A percentile compares a stretch with the other conserved stretches of the same genome.
These are phyloP conservation scores for Cantharellus anzutake DNA, from an alignment of 768 basidiomycete genomes.

Conservation along the genomic window DNA sequence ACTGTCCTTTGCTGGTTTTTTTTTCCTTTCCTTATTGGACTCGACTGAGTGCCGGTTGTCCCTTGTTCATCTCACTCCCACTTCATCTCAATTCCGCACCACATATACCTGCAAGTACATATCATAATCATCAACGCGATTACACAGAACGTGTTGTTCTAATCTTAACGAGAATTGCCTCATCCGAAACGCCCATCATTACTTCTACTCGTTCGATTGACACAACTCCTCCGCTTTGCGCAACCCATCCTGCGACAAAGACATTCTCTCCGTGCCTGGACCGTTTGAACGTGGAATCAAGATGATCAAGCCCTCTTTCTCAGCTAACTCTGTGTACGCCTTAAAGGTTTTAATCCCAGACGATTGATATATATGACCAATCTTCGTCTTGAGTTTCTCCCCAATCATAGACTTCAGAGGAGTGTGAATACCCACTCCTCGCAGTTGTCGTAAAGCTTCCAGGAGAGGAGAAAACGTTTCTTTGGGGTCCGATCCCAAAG, in stretches of 20 bases:
- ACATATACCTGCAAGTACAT: too few species aligned
- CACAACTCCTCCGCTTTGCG: too few species aligned
- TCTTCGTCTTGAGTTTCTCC: neutral
- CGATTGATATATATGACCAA: neutral
- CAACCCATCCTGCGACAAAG: neutral
- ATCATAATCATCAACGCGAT: too few species aligned
- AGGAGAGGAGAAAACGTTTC: neutral
- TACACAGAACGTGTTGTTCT: too few species aligned
- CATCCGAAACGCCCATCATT: too few species aligned
- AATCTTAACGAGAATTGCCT: too few species aligned
- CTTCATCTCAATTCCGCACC: too few species aligned
- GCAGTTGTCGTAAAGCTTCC: neutral
- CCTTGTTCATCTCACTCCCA: too few species aligned
- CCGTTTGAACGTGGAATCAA: neutral
- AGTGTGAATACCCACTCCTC: neutral
- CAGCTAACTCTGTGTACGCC: neutral
- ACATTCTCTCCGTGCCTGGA: neutral
- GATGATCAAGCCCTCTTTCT: neutral
- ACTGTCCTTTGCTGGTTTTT: too few species aligned
- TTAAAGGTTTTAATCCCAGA: neutral
- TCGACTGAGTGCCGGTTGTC: too few species aligned
- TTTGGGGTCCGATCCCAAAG: neutral
- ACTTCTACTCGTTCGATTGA: too few species aligned
- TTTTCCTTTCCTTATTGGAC: too few species aligned
- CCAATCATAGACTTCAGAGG: neutral